These are phyloP conservation scores for Fusarium cicatricum DNA, from an alignment of 2,329 filamentous ascomycete genomes.

Conservation along the genomic window DNA sequence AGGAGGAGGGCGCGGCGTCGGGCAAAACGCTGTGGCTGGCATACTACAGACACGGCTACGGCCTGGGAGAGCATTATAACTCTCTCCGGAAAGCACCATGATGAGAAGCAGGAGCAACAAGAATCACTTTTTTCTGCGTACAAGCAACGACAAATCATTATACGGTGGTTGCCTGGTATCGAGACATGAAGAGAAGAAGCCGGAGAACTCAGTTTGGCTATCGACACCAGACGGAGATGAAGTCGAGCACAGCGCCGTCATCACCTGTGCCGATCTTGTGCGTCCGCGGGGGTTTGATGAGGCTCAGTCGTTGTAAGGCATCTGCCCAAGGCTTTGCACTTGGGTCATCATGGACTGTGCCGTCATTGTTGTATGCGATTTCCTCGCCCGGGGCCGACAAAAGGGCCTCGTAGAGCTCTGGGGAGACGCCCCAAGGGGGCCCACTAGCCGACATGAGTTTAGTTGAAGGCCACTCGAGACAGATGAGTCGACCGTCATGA, in stretches of 20 bases:
- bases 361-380: slow-evolving; percentile 63
- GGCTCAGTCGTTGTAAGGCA: slow-evolving; percentile 55
- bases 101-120: slow-evolving; percentile 18
- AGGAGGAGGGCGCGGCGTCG: slow-evolving; percentile 56
- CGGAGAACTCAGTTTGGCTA: slow-evolving; percentile 31
- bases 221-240: slow-evolving; percentile 61
- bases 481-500: slow-evolving; percentile 61
- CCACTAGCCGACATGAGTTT: slow-evolving; percentile 72
- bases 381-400: slow-evolving; percentile 74
- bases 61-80: slow-evolving; percentile 97
- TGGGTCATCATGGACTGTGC: slow-evolving; percentile 52
- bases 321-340: slow-evolving; percentile 50
- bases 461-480: slow-evolving; percentile 80
- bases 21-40: slow-evolving; percentile 79
- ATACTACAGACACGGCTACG: slow-evolving; percentile 94
- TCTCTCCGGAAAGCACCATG: slow-evolving; percentile 67
- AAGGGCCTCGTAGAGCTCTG: slow-evolving; percentile 76
- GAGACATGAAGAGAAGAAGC: slow-evolving; percentile 30
- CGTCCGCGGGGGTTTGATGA: slow-evolving; percentile 60
- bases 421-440: slow-evolving; percentile 76
- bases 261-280: slow-evolving; percentile 56
- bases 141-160: slow-evolving; percentile 31
- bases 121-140: slow-evolving; percentile 36
- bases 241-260: slow-evolving; percentile 59
- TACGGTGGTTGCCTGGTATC: slow-evolving; percentile 39